Conservation (phyloP, 2,329 filamentous ascomycete genomes). For the Neurospora crassa region DNA sequence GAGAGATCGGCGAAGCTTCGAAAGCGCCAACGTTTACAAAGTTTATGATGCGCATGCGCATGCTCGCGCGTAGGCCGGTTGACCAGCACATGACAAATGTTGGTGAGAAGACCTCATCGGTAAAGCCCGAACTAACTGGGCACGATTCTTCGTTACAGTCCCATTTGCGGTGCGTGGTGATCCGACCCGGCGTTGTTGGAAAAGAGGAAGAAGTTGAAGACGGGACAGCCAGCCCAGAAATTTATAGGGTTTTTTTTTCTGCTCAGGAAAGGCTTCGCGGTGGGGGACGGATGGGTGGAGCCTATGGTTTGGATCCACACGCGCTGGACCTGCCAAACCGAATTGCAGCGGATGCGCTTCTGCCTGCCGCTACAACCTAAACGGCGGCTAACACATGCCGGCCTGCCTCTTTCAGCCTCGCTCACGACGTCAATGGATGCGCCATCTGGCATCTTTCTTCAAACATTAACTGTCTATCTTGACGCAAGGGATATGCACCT, state of each 20-base stretch:
- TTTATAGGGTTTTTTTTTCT: conserved; percentile 11
- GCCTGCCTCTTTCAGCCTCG: conserved; percentile 10
- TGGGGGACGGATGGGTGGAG: not conserved
- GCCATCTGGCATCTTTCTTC: conserved; percentile 12
- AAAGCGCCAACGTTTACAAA: conserved; percentile 55
- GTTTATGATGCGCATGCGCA: not conserved
- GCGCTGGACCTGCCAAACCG: not conserved
- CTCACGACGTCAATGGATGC: conserved; percentile 2
- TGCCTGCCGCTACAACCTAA: not conserved
- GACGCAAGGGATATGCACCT: not conserved
- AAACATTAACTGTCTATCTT: not conserved
- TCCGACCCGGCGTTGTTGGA: conserved; percentile 11
- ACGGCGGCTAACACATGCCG: not conserved
- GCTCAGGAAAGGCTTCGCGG: conserved; percentile 3
- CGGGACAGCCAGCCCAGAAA: conserved; percentile 1
- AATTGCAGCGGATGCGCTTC: not conserved
- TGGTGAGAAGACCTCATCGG: not conserved
- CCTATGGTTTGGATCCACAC: not conserved
- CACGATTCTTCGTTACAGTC: not conserved
- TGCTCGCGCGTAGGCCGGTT: not conserved
- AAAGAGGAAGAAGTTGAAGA: not conserved
- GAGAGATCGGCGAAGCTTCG: conserved; percentile 74
- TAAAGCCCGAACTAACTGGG: not conserved
- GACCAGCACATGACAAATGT: not conserved
- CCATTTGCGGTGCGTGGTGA: not conserved